Evolutionary conservation across 2,329 filamentous ascomycete species (phyloP), one percentile per base, ranked within the genome.

Genomic region (Arthrinium phaeospermum): DNA sequence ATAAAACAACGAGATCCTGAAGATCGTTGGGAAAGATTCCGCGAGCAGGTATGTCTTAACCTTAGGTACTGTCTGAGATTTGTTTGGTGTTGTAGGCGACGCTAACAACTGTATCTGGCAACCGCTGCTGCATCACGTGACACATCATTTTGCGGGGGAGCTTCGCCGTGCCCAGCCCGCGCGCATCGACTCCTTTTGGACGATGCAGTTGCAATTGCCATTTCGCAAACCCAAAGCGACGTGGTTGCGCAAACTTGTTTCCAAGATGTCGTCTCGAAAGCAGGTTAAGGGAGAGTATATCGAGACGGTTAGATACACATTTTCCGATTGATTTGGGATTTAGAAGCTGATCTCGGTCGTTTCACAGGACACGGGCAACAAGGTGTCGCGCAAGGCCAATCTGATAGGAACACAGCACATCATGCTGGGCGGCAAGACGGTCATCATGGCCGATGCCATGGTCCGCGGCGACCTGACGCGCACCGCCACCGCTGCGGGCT

Each of bases 331-430:
- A 1, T 22, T 47, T 24, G 22, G 24, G 34, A 41, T 3, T 68
- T 51, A 49, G 71, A 68, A 27, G 22, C 47, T 70, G 68, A 70
- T 41, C 30, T 19, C 12, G 22, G 14, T 19, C 10, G 67, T 12
- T 46, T 14, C 19, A 34, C 77, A 97, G 95, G 96, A 98, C 84
- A 98, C 95, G 3, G 96, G 96, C 76, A 99, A 99, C 89, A 98
- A 98, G 86, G 96, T 99, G 79, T 96, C 95, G 51, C 94, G 96
- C 76, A 94, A 94, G 77, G 94, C 94, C 74, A 92, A 93, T 80
- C 94, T 99, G 77, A 93, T 97, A 79, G 96, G 96, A 78, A 98
- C 96, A 30, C 95, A 97, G 78, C 97, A 98, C 84, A 98, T 99
- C 84, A 98, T 98, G 83, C 92, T 99, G 1, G 96, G 95, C 77